Base-by-base conservation (phyloP, 441 rosid species). In the Brassica hybrid region DNA sequence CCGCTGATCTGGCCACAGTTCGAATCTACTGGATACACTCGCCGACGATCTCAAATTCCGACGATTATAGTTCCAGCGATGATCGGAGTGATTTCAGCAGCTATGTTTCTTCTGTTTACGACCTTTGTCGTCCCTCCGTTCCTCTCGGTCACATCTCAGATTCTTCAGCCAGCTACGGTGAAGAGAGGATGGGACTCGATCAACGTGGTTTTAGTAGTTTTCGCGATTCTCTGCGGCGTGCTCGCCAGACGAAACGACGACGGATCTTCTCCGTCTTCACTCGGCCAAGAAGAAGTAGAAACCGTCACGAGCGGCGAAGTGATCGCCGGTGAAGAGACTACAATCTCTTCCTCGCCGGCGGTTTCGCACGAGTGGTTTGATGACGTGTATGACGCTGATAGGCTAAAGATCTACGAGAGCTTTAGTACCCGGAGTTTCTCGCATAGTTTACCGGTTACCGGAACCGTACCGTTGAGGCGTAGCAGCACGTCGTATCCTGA, bases 401-500 rank as follows among this genome's bases (percentile, higher is more conserved):
- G 84, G 75, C 76, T 59, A n/a, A 84, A 83, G 84, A 72, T 75
- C 67, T 79, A 76, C 21, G 79, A 77, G 48, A 73, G 75, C 12
- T 43, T 81, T 16, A 69, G 69, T 23, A 69, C 18, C 12, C 25
- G 72, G n/a, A 71, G 81, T 27, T 38, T 76, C 19, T 67, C 83
- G 34, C 82, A 17, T 5, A 38, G 76, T 16, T 71, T 78, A 43
- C 80, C 82, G 45, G 85, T 23, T 1, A 69, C 82, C 57, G 77
- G 87, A 11, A 25, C 41, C 1, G 41, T 77, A 73, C 83, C 88
- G 78, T 76, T 91, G 73, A 87, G 83, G 86, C 88, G 94, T 80
- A 91, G 79, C 78, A 85, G 94, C 16, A 89, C 86, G 76, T 91
- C 97, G 9, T 90, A 89, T 67, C 97, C 95, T 67, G 96, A 94